Evolutionary conservation across 441 rosid genomes (phyloP), one percentile per base, ranked within the genome.

Genomic region (Populus trichocarpa): DNA sequence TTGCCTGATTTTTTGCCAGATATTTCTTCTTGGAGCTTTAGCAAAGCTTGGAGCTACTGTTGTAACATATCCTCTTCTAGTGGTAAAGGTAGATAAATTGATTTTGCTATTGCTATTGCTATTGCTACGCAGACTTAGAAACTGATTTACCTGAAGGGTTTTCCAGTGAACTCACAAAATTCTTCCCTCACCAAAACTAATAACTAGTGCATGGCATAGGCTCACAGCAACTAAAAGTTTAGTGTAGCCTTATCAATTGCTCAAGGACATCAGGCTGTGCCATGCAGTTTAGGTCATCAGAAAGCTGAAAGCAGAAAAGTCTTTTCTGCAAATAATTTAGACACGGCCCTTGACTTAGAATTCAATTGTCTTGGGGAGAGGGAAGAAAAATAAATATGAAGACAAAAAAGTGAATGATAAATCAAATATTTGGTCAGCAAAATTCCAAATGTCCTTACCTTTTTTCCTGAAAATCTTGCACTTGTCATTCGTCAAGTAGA

Each of bases 21-120:
- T 91, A 82, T 95, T 95, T 85, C 88, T 95, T 77, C 92, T 95
- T 64, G 99, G 99, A 83, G 99, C 99, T 81, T 61, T 90, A 82
- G 99, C 99, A 71, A 95, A 95, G 88, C 98, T 95, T 10, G 99
- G 97, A 81, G 99, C 99, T 71, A 95, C 99, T 42, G 85, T 92
- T 46, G 88, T 91, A 72, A 95, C 97, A 38, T 95, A 95, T 85
- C 99, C 99, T 77, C 95, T 95, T 80, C 89, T 90, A 13, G 98
- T 95, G 69, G 97, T 95, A 35, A 95, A 93, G 95, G 97, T 90
- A 79, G 63, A 73, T 30, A 28, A 61, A 64, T 14, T 46, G 57
- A 46, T 46, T 12, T 14, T 46, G 14, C 16, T 40, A 12, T 46
- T 46, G 53, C 14, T 10, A 3, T 12, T 3, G 42, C 53, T 40